These are phyloP conservation scores for Pugionium dolabratum DNA, from an alignment of 345 rosid species.

Conservation along the genomic window DNA sequence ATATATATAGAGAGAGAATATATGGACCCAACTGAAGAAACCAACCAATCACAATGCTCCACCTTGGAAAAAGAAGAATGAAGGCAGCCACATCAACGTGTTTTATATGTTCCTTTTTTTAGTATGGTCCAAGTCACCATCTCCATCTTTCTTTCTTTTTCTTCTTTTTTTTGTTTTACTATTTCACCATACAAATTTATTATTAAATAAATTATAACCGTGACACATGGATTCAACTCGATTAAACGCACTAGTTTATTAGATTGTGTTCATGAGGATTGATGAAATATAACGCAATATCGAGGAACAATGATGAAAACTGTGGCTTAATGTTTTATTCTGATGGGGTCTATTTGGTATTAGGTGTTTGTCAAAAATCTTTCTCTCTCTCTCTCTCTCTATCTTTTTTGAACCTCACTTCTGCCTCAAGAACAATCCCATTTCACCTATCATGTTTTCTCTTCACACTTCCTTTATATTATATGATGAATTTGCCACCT, in stretches of 20 bases:
- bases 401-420: conserved; percentile 31
- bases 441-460: conserved; percentile 57
- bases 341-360: conserved; percentile 54
- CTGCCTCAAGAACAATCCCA: conserved; percentile 56
- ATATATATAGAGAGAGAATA: conserved; percentile 34
- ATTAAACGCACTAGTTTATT: conserved; percentile 29
- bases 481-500: conserved; percentile 14
- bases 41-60: conserved; percentile 30
- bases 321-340: conserved; percentile 40
- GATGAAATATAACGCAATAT: conserved; percentile 38
- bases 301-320: conserved; percentile 40
- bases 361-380: conserved; percentile 58
- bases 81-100: conserved; percentile 40
- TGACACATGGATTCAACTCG: conserved; percentile 34
- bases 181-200: conserved; percentile 12
- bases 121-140: conserved; percentile 46
- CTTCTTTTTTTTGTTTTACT: background rate
- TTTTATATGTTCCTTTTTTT: conserved; percentile 37
- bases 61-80: conserved; percentile 33
- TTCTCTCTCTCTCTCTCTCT: conserved; percentile 38
- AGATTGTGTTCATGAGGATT: conserved; percentile 28
- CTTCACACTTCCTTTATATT: conserved; percentile 48
- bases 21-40: conserved; percentile 26
- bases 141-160: conserved; percentile 23
- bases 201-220: conserved; percentile 33